Conservation (phyloP, 495 filamentous ascomycete genomes). For the Hypoxylon crocopeplum region DNA sequence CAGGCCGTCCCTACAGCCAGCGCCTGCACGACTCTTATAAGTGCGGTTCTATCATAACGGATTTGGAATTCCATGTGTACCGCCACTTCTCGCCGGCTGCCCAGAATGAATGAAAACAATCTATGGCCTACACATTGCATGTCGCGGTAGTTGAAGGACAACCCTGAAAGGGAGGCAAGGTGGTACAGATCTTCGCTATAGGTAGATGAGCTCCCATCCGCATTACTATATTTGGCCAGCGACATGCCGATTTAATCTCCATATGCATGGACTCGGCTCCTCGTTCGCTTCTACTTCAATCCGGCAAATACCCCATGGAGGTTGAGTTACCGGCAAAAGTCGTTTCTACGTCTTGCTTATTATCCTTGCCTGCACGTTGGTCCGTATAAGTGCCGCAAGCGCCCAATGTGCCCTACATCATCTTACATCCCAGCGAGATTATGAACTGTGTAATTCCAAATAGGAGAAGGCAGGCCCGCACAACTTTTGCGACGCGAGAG, state of each 20-base stretch:
- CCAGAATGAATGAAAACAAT: conserved; percentile 3
- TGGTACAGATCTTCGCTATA: conserved; percentile 3
- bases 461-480: no score
- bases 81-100: conserved; percentile 10
- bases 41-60: conserved; percentile 10
- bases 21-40: conserved; percentile 33
- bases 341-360: background rate
- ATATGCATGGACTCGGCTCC: conserved; percentile 18
- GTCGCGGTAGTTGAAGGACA: conserved; percentile 8
- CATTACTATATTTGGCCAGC: conserved; percentile 36
- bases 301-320: conserved; percentile 31
- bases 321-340: conserved; percentile 35
- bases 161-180: conserved; percentile 8
- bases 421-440: no score
- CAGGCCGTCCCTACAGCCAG: conserved; percentile 11
- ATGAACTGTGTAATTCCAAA: no score
- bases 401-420: no score
- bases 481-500: no score
- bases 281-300: conserved; percentile 12
- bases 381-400: conserved; percentile 20
- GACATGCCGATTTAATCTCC: conserved; percentile 37
- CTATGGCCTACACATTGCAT: conserved; percentile 13
- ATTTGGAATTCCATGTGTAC: conserved; percentile 7
- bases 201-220: conserved; percentile 14
- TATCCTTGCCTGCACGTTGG: conserved; percentile 7